phyloP scores from a whole-genome alignment of 495 filamentous ascomycete species.

The Paragyromitra xinjiangensis region DNA sequence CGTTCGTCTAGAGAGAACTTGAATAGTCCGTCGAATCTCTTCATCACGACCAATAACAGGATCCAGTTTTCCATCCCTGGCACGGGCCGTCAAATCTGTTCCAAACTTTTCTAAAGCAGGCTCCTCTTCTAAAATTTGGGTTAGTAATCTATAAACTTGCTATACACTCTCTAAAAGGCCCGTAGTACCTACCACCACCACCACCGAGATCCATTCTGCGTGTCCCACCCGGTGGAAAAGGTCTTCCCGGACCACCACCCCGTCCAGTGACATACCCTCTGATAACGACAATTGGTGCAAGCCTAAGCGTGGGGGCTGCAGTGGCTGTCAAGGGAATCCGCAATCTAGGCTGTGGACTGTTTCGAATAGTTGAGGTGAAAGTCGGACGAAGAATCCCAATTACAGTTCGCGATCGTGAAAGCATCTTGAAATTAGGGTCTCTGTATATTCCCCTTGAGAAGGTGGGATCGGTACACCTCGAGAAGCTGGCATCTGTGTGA shows the following conservation, averaged over 20 bases:
- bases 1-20: conserved; percentile 88
- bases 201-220: conserved; percentile 90
- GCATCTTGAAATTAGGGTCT: conserved; percentile 30
- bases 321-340: background rate
- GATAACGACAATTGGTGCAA: conserved; percentile 54
- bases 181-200: conserved; percentile 56
- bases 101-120: conserved; percentile 89
- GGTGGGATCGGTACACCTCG: background rate
- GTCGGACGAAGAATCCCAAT: conserved; percentile 12
- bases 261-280: conserved; percentile 72
- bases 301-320: conserved; percentile 7
- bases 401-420: conserved; percentile 34
- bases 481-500: background rate
- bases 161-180: conserved; percentile 44
- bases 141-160: conserved; percentile 12
- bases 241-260: conserved; percentile 63
- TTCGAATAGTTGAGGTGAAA: conserved; percentile 17
- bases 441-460: background rate
- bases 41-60: conserved; percentile 92
- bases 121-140: conserved; percentile 67
- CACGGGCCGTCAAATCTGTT: conserved; percentile 85
- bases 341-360: background rate
- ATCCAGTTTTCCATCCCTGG: conserved; percentile 88
- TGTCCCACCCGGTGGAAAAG: conserved; percentile 88
- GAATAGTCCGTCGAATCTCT: conserved; percentile 93